phyloP scores from a whole-genome alignment of 176 grass and related monocot species.

The Echinochloa phyllopogon region DNA sequence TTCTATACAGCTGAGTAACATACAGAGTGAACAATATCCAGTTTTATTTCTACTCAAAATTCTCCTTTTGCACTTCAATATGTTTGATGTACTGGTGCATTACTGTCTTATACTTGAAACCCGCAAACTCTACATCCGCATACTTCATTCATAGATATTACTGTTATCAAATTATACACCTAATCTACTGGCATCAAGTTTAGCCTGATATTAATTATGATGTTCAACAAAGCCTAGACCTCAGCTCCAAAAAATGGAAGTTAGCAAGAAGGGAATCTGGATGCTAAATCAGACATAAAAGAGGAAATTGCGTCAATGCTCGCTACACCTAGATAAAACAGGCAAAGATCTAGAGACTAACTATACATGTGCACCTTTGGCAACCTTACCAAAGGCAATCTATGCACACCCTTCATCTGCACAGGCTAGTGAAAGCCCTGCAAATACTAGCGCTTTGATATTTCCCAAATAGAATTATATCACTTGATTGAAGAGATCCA shows the following conservation, averaged over 20 bases:
- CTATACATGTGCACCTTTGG: neutral
- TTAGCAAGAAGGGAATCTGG: neutral
- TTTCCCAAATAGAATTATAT: neutral
- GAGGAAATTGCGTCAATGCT: neutral
- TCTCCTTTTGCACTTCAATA: neutral
- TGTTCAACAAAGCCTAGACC: neutral
- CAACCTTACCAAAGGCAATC: neutral
- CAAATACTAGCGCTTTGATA: slow-evolving; percentile 20
- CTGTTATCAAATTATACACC: slow-evolving; percentile 2
- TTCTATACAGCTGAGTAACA: neutral
- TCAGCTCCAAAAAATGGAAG: neutral
- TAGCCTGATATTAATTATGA: neutral
- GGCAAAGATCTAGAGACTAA: slow-evolving; percentile 14
- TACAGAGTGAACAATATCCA: neutral
- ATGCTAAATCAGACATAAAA: slow-evolving; percentile 9
- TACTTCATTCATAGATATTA: neutral
- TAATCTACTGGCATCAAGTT: slow-evolving; percentile 18
- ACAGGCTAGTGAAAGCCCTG: slow-evolving; percentile 2
- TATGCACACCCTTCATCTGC: neutral
- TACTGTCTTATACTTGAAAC: neutral
- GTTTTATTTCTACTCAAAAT: slow-evolving; percentile 1
- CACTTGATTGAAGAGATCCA: neutral
- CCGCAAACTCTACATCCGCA: neutral
- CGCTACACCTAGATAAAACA: slow-evolving; percentile 23
- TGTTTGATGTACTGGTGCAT: neutral